Percentiles rank a stretch among this genome's conserved stretches.
These are phyloP conservation scores for Malus asiatica DNA, from an alignment of 306 rosid genomes.

Conservation along the genomic window DNA sequence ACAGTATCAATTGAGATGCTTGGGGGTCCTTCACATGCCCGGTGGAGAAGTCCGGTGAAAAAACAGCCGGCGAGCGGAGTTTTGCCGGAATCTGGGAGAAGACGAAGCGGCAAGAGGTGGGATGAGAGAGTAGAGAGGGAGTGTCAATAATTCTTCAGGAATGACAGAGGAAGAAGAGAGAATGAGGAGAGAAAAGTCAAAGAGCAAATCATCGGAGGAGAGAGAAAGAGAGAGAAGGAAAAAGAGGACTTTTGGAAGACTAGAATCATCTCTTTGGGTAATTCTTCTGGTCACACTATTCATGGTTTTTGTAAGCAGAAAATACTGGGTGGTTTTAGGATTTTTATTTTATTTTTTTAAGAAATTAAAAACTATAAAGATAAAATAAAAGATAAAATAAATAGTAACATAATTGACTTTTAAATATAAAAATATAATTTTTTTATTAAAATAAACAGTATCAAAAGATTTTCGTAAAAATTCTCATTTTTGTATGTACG, in stretches of 20 bases:
- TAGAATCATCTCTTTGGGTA: background rate
- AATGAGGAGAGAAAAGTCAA: background rate
- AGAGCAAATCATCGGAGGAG: background rate
- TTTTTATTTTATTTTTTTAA: too few relatives aligned
- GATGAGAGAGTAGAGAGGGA: background rate
- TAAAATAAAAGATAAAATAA: too few relatives aligned
- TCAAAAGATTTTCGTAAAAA: too few relatives aligned
- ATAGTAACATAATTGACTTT: too few relatives aligned
- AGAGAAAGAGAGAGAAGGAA: background rate
- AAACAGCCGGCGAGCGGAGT: background rate
- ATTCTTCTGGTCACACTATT: slow-evolving; percentile 1
- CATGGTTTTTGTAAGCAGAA: background rate
- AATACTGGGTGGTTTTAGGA: background rate
- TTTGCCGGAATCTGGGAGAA: background rate
- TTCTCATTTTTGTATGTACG: too few relatives aligned
- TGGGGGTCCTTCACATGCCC: background rate
- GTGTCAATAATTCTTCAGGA: background rate
- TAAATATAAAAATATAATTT: too few relatives aligned
- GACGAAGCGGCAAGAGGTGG: background rate
- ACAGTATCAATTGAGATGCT: background rate
- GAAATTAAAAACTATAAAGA: too few relatives aligned
- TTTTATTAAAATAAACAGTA: too few relatives aligned
- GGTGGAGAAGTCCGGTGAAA: background rate
- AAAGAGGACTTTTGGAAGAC: slow-evolving; percentile 9
- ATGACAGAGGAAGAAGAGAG: background rate